Conservation (phyloP, 768 basidiomycete species). For the Hysterangium stoloniferum region DNA sequence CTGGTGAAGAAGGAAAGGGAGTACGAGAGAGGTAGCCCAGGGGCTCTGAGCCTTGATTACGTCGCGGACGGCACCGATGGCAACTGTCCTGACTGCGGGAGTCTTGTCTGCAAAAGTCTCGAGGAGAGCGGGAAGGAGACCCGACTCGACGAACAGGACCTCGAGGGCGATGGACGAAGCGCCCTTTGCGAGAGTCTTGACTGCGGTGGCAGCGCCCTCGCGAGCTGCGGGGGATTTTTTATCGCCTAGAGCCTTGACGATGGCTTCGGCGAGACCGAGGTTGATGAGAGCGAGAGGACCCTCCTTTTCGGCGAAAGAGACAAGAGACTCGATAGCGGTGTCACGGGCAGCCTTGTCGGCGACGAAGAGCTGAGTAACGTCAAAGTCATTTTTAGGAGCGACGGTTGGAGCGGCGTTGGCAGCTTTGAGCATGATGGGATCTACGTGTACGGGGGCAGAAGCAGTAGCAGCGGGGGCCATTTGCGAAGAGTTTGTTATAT, state of each 20-base stretch:
- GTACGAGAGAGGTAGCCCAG: conserved; percentile 77
- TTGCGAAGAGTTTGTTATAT: background rate
- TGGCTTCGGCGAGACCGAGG: conserved; percentile 62
- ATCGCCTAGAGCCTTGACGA: conserved; percentile 81
- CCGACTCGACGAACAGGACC: conserved; percentile 80
- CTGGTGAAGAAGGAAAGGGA: conserved; percentile 84
- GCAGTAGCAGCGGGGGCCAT: conserved; percentile 45
- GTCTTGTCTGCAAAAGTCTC: conserved; percentile 95
- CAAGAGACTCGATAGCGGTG: conserved; percentile 60
- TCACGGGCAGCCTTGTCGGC: conserved; percentile 80
- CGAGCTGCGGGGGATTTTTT: conserved; percentile 92
- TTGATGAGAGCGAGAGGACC: conserved; percentile 71
- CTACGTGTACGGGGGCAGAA: conserved; percentile 35
- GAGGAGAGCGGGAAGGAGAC: conserved; percentile 78
- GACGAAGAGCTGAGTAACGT: conserved; percentile 70
- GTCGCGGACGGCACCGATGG: conserved; percentile 73
- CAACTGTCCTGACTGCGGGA: conserved; percentile 77
- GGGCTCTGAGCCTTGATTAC: conserved; percentile 77
- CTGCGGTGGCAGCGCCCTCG: conserved; percentile 75
- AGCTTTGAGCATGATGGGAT: conserved; percentile 66
- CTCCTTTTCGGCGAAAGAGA: conserved; percentile 71
- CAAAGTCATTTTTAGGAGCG: conserved; percentile 51
- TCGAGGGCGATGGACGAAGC: conserved; percentile 77
- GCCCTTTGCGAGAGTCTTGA: conserved; percentile 51
- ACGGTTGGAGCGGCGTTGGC: conserved; percentile 23